phyloP scores from a whole-genome alignment of 345 rosid genomes.

The Dovyalis caffra region DNA sequence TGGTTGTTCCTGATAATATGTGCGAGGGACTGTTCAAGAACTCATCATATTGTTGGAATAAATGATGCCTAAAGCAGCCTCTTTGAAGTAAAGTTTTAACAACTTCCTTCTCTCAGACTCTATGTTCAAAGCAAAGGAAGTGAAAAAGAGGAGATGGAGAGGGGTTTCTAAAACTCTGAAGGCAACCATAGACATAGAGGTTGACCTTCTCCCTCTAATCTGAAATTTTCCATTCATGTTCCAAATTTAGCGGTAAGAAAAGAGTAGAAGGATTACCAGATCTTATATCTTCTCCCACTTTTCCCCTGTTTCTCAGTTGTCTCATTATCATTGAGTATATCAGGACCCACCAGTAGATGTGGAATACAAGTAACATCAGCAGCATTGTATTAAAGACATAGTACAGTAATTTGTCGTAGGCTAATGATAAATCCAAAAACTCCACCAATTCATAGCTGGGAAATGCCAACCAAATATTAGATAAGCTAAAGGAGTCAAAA shows the following conservation, averaged over 20 bases:
- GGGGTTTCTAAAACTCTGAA: neutral
- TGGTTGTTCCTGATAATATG: neutral
- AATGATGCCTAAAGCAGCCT: neutral
- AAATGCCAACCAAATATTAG: constrained; percentile 16
- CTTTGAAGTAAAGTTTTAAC: neutral
- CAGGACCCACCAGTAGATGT: constrained; percentile 96
- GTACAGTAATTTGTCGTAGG: constrained; percentile 42
- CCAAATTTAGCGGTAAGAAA: neutral
- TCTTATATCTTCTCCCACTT: constrained; percentile 96
- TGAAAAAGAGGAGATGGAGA: neutral
- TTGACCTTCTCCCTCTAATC: neutral
- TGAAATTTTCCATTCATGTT: neutral
- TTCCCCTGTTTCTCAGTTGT: constrained; percentile 83
- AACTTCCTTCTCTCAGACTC: neutral
- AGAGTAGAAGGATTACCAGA: constrained; percentile 59
- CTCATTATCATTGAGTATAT: constrained; percentile 79
- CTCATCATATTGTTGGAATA: neutral
- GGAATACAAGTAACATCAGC: constrained; percentile 83
- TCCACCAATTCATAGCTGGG: constrained; percentile 51
- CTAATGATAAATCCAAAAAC: constrained; percentile 50
- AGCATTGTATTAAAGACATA: constrained; percentile 85
- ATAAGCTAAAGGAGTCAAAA: constrained; percentile 21
- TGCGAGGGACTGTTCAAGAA: neutral
- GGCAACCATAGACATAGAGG: neutral
- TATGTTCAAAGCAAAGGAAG: neutral